Evolutionary conservation across 768 basidiomycete genomes (phyloP).

Genomic region (Dentipellis fragilis): DNA sequence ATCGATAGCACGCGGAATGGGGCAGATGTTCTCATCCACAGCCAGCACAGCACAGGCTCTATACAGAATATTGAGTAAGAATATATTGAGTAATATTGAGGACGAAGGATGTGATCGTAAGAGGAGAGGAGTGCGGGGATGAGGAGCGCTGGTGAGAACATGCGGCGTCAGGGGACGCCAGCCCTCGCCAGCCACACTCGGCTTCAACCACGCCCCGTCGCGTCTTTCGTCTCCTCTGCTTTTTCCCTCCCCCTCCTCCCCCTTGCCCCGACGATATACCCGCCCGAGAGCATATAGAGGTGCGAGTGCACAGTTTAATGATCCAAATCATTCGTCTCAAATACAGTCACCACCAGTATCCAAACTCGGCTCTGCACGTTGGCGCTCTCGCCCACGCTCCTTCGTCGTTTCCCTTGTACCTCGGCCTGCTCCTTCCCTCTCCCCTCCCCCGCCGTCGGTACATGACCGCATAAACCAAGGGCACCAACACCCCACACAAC

Average conservation of each 20-base stretch:
- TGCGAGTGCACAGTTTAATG: no score
- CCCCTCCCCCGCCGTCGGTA: slow-evolving; percentile 1
- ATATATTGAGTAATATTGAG: no score
- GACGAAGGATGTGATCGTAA: no score
- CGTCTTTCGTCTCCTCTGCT: neutral
- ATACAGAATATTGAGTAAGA: no score
- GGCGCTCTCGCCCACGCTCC: slow-evolving; percentile 6
- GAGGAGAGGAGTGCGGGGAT: no score
- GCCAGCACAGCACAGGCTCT: no score
- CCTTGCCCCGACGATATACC: neutral
- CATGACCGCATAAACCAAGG: slow-evolving; percentile 3
- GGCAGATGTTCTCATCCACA: no score
- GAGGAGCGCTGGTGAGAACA: no score
- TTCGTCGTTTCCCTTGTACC: slow-evolving; percentile 5
- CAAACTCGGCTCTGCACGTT: neutral
- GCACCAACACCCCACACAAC: neutral
- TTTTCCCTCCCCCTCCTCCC: neutral
- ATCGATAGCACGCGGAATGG: no score
- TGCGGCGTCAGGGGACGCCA: no score
- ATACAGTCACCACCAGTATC: neutral
- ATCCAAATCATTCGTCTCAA: neutral
- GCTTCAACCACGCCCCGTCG: neutral
- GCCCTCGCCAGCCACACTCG: no score
- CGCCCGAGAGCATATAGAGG: neutral
- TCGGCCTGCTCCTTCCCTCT: slow-evolving; percentile 33